phyloP scores from a whole-genome alignment of 257 asterid genomes.

The Salvia rosmarinus region DNA sequence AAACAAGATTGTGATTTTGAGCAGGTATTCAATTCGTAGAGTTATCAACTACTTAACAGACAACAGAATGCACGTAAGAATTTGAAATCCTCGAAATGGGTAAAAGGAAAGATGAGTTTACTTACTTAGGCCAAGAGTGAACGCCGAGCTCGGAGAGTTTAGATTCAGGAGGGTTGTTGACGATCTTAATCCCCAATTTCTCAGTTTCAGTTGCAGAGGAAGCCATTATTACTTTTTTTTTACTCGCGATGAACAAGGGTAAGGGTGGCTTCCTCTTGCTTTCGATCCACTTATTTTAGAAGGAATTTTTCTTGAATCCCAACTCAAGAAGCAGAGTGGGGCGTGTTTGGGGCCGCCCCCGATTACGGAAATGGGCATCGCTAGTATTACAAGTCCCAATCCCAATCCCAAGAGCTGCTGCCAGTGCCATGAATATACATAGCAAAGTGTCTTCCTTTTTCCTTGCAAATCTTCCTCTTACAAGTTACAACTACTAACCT shows the following conservation, averaged over 20 bases:
- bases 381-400: background rate
- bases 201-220: slow-evolving; percentile 40
- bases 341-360: slow-evolving; percentile 25
- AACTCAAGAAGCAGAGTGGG: slow-evolving; percentile 5
- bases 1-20: background rate
- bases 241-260: background rate
- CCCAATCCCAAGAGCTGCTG: slow-evolving; percentile 17
- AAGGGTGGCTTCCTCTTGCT: background rate
- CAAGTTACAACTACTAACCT: background rate
- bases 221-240: slow-evolving; percentile 34
- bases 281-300: no score
- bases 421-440: slow-evolving; percentile 6
- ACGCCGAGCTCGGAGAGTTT: slow-evolving; percentile 77
- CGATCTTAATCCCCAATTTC: slow-evolving; percentile 65
- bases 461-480: background rate
- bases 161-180: slow-evolving; percentile 70
- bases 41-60: no score
- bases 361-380: slow-evolving; percentile 13
- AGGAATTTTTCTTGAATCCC: background rate
- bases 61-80: no score
- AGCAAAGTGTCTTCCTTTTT: background rate
- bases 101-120: background rate
- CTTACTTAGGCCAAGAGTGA: slow-evolving; percentile 85
- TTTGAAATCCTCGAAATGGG: background rate
- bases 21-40: background rate